Percentiles rank a stretch among this genome's conserved stretches.
These are phyloP conservation scores for Astragalus glycyphyllos DNA, from an alignment of 306 rosid genomes.

Conservation along the genomic window DNA sequence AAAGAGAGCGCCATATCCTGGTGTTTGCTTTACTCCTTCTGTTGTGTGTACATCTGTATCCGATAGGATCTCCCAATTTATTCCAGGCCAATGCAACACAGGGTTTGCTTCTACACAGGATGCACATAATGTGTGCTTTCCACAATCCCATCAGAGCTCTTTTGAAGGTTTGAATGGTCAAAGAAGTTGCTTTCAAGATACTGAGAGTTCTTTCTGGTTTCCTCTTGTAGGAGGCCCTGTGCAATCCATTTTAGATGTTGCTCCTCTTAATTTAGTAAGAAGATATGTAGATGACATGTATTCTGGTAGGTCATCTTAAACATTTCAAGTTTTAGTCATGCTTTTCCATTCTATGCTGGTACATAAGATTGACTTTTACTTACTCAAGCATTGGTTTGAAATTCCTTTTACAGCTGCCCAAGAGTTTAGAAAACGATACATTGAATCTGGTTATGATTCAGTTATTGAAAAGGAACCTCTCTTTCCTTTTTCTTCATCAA, in stretches of 20 bases:
- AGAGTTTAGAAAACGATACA: constrained; percentile 65
- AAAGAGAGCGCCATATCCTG: constrained; percentile 74
- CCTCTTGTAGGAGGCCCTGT: constrained; percentile 69
- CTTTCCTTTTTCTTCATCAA: constrained; percentile 65
- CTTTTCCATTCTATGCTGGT: constrained; percentile 40
- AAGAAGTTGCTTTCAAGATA: constrained; percentile 49
- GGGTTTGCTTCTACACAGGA: constrained; percentile 50
- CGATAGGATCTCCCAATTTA: constrained; percentile 52
- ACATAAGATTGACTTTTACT: constrained; percentile 43
- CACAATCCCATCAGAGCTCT: constrained; percentile 54
- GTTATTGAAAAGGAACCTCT: constrained; percentile 71
- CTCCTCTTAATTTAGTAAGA: constrained; percentile 75
- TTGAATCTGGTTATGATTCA: constrained; percentile 59
- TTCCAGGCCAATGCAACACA: constrained; percentile 43
- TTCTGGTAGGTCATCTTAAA: constrained; percentile 59
- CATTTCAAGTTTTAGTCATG: constrained; percentile 34
- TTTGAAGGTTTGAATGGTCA: constrained; percentile 55
- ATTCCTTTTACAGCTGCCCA: constrained; percentile 66
- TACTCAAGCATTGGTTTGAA: constrained; percentile 46
- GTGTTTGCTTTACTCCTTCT: constrained; percentile 68
- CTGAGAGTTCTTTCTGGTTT: constrained; percentile 63
- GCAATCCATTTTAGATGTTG: constrained; percentile 72
- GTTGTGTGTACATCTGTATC: constrained; percentile 53
- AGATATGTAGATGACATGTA: constrained; percentile 67
- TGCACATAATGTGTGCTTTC: constrained; percentile 44